phyloP scores from a whole-genome alignment of 2,329 filamentous ascomycete genomes.

The Fusarium sp. region DNA sequence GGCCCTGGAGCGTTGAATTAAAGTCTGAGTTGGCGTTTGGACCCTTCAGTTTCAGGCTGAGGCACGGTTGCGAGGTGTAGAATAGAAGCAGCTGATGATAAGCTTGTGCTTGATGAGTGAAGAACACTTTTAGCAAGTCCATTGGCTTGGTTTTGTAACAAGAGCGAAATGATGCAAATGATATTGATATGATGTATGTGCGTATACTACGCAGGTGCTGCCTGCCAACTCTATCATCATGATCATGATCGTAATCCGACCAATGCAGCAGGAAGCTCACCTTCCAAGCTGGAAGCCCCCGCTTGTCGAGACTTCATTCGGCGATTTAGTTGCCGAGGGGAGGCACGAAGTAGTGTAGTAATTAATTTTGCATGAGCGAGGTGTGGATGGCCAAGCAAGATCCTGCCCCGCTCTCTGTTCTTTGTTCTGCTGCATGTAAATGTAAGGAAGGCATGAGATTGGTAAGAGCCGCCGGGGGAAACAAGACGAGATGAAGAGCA shows the following conservation, averaged over 20 bases:
- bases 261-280: neutral
- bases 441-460: neutral
- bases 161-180: neutral
- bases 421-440: neutral
- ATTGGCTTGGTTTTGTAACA: neutral
- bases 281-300: neutral
- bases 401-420: constrained; percentile 1
- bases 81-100: neutral
- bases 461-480: neutral
- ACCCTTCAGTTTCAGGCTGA: constrained; percentile 36
- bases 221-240: neutral
- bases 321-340: neutral
- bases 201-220: neutral
- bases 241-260: neutral
- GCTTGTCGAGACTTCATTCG: neutral
- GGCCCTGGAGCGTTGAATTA: constrained; percentile 14
- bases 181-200: neutral
- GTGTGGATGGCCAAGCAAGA: constrained; percentile 1
- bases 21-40: constrained; percentile 22
- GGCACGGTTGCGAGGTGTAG: neutral
- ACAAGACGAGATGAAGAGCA: neutral
- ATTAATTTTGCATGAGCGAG: constrained; percentile 24
- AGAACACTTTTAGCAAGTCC: neutral
- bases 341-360: neutral
- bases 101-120: neutral